These are phyloP conservation scores for Rhodotorula sp. DNA, from an alignment of 1,284 basidiomycete genomes.

Conservation along the genomic window DNA sequence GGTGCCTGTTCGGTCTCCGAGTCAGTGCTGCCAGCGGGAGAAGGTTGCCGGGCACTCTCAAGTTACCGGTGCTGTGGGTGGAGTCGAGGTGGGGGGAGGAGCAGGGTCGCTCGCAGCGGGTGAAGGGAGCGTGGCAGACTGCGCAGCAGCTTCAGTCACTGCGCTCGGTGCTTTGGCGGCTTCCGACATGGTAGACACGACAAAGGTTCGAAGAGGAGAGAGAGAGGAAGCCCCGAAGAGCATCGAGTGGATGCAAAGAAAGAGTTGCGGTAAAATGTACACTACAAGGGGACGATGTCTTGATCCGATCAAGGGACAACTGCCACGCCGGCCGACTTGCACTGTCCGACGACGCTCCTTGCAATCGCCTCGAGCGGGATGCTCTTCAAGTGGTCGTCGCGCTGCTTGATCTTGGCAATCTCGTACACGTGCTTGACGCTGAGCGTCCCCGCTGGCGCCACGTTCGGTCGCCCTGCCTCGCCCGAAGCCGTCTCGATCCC, in stretches of 20 bases:
- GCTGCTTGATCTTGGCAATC: constrained; percentile 95
- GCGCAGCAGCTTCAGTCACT: background rate
- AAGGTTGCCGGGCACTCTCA: constrained; percentile 2
- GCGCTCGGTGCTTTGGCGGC: background rate
- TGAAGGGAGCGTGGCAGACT: background rate
- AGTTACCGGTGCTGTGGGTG: constrained; percentile 3
- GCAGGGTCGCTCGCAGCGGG: constrained; percentile 15
- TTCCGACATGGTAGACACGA: background rate
- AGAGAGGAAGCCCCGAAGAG: background rate
- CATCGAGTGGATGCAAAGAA: background rate
- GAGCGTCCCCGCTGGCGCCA: constrained; percentile 57
- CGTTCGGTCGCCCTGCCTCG: constrained; percentile 61
- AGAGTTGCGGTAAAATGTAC: background rate
- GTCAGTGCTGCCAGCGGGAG: background rate
- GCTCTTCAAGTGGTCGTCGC: constrained; percentile 75
- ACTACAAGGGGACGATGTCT: background rate
- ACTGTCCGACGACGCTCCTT: constrained; percentile 80
- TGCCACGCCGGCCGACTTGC: constrained; percentile 77
- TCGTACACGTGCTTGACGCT: constrained; percentile 97
- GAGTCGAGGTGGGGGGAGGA: constrained; percentile 8
- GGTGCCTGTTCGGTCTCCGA: background rate
- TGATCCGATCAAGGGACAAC: constrained; percentile 66
- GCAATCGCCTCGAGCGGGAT: constrained; percentile 80
- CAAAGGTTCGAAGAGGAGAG: background rate
- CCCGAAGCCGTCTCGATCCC: constrained; percentile 78